Evolutionary conservation across 345 rosid species (phyloP).

Genomic region (Draba incana): DNA sequence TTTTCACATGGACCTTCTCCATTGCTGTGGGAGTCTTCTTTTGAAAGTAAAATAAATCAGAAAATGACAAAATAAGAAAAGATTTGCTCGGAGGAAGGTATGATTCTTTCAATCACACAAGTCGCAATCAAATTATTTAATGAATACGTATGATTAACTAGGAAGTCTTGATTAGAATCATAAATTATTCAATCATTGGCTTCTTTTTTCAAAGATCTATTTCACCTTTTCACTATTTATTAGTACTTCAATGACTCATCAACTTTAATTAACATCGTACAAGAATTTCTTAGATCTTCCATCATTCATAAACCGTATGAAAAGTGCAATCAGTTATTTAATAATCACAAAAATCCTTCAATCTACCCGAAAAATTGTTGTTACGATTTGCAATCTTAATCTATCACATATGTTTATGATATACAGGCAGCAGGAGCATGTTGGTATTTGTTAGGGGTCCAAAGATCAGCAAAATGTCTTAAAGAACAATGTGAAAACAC

Average conservation of each 20-base stretch:
- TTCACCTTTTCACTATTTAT: conserved; percentile 19
- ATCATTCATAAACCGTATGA: background rate
- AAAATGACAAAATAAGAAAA: conserved; percentile 40
- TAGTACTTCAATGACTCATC: conserved; percentile 14
- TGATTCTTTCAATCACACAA: conserved; percentile 31
- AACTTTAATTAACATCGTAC: conserved; percentile 2
- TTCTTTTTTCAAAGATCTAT: conserved; percentile 1
- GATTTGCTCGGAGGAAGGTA: conserved; percentile 45
- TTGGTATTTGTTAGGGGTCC: conserved; percentile 95
- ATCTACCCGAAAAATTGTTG: background rate
- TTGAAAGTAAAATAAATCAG: conserved; percentile 1
- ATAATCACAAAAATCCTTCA: background rate
- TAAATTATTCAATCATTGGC: conserved; percentile 28
- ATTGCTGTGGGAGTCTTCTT: conserved; percentile 32
- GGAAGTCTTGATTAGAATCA: background rate
- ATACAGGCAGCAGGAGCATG: conserved; percentile 94
- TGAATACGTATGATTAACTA: conserved; percentile 18
- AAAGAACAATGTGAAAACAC: conserved; percentile 67
- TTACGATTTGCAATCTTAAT: background rate
- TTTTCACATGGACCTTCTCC: conserved; percentile 42
- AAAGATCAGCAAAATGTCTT: conserved; percentile 78
- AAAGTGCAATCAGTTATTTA: background rate
- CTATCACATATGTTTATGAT: background rate
- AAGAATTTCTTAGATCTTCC: conserved; percentile 16
- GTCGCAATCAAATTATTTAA: conserved; percentile 33